Evolutionary conservation across 441 rosid genomes (phyloP), one percentile per base, ranked within the genome.

Genomic region (Melianthus villosus): DNA sequence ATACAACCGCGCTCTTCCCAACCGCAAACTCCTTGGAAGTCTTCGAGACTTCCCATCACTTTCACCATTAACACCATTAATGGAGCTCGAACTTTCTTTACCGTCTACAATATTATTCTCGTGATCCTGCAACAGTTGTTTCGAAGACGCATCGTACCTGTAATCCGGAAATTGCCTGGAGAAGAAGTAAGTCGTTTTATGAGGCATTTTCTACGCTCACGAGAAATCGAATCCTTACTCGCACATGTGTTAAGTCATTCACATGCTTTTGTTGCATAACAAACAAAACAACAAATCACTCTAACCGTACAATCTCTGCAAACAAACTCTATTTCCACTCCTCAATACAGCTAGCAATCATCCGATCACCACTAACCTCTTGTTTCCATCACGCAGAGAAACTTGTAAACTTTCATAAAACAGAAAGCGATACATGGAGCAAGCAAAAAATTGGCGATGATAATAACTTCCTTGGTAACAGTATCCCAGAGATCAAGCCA

Each of bases 161-260:
- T 20, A 35, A 39, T 82, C 94, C n/a, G 87, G 93, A 48, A 87
- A 80, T 57, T 87, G 95, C 69, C 97, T 71, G 11, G 95, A 95
- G 66, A 87, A 87, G 75, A 87, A 72, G 81, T 87, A 87, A 43
- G 97, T 83, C 3, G 97, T 72, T 40, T 93, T 66, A 60, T 87
- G 97, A 63, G 97, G 97, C 95, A 87, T 87, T 59, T 62, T 48
- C 40, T 14, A 32, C 64, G 37, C 16, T 49, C 54, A 17, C 56
- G 26, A 9, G 6, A 16, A 15, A 23, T 25, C 22, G 31, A 18
- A 13, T 7, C 29, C 18, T 10, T 20, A 4, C 7, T 6, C 9
- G 32, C n/a, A 28, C 32, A 34, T 11, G 37, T 4, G 17, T 9
- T 20, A 12, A 4, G 10, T 15, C n/a, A 34, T 10, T 7, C 16